Conservation (phyloP, 495 filamentous ascomycete species). For the Melanomma pulvis-pyrius region DNA sequence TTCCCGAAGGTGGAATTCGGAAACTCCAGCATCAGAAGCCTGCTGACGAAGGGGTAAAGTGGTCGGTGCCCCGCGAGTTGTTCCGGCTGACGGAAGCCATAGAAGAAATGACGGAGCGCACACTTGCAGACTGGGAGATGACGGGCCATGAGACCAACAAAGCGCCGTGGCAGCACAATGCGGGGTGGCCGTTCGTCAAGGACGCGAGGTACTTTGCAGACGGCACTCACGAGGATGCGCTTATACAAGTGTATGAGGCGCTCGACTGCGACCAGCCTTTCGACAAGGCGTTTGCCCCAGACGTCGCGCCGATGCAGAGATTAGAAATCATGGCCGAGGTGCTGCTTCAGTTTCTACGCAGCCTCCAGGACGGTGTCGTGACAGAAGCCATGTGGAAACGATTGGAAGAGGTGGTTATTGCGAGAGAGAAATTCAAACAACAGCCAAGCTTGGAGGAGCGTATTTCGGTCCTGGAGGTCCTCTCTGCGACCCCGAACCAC, state of each 20-base stretch:
- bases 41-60: slow-evolving; percentile 50
- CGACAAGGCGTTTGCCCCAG: slow-evolving; percentile 59
- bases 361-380: slow-evolving; percentile 75
- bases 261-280: slow-evolving; percentile 68
- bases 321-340: slow-evolving; percentile 71
- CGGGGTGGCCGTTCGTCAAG: slow-evolving; percentile 77
- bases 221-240: slow-evolving; percentile 31
- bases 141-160: slow-evolving; percentile 55
- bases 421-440: slow-evolving; percentile 52
- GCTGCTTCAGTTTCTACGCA: slow-evolving; percentile 69
- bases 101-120: slow-evolving; percentile 72
- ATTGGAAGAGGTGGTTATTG: slow-evolving; percentile 64
- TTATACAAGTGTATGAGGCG: slow-evolving; percentile 57
- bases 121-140: slow-evolving; percentile 84
- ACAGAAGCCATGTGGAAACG: slow-evolving; percentile 67
- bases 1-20: slow-evolving; percentile 75
- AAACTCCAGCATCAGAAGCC: slow-evolving; percentile 53
- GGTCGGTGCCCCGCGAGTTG: slow-evolving; percentile 79
- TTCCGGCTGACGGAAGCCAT: slow-evolving; percentile 85
- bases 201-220: slow-evolving; percentile 52
- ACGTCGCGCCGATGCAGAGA: slow-evolving; percentile 61
- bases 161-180: slow-evolving; percentile 61
- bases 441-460: slow-evolving; percentile 65
- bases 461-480: slow-evolving; percentile 69
- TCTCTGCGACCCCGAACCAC: slow-evolving; percentile 71